These are phyloP conservation scores for Halophytophthora polymorphica DNA, from an alignment of 352 stramenopile species.

Conservation along the genomic window DNA sequence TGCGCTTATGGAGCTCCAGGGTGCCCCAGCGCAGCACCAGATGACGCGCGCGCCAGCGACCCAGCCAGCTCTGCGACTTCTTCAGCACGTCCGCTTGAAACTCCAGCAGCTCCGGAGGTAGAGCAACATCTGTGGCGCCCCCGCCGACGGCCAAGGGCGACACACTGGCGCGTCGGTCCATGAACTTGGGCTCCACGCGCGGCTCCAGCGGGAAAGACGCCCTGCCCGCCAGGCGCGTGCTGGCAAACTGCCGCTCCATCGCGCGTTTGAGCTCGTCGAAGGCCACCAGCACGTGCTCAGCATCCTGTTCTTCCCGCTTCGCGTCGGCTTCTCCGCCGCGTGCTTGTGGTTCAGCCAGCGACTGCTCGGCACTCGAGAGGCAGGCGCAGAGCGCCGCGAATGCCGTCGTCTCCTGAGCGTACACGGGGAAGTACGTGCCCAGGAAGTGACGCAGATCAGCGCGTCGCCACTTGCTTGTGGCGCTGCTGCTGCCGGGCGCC, in stretches of 20 bases:
- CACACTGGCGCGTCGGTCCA: constrained; percentile 15
- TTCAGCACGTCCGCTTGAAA: constrained; percentile 56
- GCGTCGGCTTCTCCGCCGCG: background rate
- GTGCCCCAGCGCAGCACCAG: constrained; percentile 50
- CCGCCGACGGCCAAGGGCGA: background rate
- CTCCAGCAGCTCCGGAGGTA: constrained; percentile 28
- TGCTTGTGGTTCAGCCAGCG: background rate
- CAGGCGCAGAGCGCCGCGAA: constrained; percentile 29
- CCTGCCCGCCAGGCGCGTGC: constrained; percentile 32
- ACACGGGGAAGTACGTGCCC: constrained; percentile 31
- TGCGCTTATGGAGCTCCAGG: constrained; percentile 54
- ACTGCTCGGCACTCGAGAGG: constrained; percentile 4
- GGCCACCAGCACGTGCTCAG: constrained; percentile 13
- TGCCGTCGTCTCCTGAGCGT: constrained; percentile 13
- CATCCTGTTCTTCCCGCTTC: background rate
- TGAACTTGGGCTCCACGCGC: constrained; percentile 15
- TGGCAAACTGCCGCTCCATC: constrained; percentile 29
- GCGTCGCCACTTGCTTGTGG: constrained; percentile 14
- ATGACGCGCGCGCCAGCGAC: constrained; percentile 45
- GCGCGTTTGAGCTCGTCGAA: constrained; percentile 43
- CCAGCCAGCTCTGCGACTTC: constrained; percentile 68
- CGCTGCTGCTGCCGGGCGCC: constrained; percentile 2
- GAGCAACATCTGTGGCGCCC: constrained; percentile 3
- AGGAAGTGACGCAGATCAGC: constrained; percentile 32
- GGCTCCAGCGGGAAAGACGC: constrained; percentile 35